Percentiles rank a stretch among this genome's conserved stretches.
phyloP scores from a whole-genome alignment of 2,329 filamentous ascomycete species.

The Ophiostoma pallidulum region DNA sequence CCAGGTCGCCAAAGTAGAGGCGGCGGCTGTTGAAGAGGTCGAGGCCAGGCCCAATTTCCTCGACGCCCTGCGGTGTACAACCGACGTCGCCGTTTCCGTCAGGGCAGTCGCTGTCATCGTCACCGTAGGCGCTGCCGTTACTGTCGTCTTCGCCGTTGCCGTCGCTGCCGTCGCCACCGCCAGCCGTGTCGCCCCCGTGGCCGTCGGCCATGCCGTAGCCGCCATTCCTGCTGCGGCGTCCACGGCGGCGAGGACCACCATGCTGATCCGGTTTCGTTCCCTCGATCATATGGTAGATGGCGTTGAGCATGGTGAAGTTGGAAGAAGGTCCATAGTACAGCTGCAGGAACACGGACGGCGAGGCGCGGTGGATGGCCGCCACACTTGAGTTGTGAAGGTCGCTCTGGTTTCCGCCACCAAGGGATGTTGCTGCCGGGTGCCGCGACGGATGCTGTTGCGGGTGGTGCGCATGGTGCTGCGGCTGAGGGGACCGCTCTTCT shows the following conservation, averaged over 20 bases:
- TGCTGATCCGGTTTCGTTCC: conserved; percentile 1
- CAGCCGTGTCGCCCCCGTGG: neutral
- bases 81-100: neutral
- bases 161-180: neutral
- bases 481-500: too few species aligned
- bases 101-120: too few species aligned
- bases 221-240: neutral
- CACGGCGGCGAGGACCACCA: neutral
- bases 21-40: conserved; percentile 16
- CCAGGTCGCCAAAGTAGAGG: conserved; percentile 17
- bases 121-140: neutral
- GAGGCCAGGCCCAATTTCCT: conserved; percentile 16
- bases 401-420: neutral
- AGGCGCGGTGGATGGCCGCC: conserved; percentile 14
- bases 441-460: neutral
- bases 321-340: conserved; percentile 17
- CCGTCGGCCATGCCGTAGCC: neutral
- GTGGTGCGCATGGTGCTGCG: neutral
- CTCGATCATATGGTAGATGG: conserved; percentile 15
- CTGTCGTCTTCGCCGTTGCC: neutral
- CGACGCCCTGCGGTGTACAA: conserved; percentile 8
- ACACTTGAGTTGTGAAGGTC: conserved; percentile 13
- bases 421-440: neutral
- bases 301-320: conserved; percentile 15
- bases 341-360: conserved; percentile 15